phyloP scores from a whole-genome alignment of 2,329 filamentous ascomycete species.

The Ceratocystis eucalypticola region DNA sequence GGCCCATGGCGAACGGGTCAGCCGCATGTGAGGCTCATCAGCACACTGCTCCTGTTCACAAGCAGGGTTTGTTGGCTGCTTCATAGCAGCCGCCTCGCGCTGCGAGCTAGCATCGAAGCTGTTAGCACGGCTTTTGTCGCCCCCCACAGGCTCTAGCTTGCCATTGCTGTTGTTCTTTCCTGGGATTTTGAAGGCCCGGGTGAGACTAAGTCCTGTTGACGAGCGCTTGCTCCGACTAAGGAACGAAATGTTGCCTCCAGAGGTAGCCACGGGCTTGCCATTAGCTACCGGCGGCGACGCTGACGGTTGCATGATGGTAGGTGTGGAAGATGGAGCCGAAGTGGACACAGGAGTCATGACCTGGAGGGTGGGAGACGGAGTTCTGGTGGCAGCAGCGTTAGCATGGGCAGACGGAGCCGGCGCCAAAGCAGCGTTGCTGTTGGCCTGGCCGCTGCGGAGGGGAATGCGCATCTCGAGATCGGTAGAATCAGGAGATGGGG shows the following conservation, averaged over 20 bases:
- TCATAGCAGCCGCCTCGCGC: background rate
- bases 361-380: background rate
- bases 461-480: slow-evolving; percentile 30
- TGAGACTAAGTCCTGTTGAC: slow-evolving; percentile 37
- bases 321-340: background rate
- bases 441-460: slow-evolving; percentile 17
- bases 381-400: background rate
- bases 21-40: slow-evolving; percentile 17
- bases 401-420: background rate
- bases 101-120: slow-evolving; percentile 34
- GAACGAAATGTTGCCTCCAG: slow-evolving; percentile 3
- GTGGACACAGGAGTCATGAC: slow-evolving; percentile 29
- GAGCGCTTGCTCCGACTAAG: slow-evolving; percentile 31
- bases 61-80: background rate
- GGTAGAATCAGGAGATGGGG: slow-evolving; percentile 37
- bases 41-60: slow-evolving; percentile 8
- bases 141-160: slow-evolving; percentile 20
- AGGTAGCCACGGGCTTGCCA: background rate
- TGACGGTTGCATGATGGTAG: background rate
- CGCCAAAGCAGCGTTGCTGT: slow-evolving; percentile 25
- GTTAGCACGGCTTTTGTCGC: slow-evolving; percentile 30
- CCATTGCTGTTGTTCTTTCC: slow-evolving; percentile 32
- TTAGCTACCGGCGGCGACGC: slow-evolving; percentile 16
- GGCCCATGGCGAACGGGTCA: slow-evolving; percentile 40
- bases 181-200: slow-evolving; percentile 24